Conservation (phyloP, 2,329 filamentous ascomycete species). For the Fonsecaea multimorphosa region DNA sequence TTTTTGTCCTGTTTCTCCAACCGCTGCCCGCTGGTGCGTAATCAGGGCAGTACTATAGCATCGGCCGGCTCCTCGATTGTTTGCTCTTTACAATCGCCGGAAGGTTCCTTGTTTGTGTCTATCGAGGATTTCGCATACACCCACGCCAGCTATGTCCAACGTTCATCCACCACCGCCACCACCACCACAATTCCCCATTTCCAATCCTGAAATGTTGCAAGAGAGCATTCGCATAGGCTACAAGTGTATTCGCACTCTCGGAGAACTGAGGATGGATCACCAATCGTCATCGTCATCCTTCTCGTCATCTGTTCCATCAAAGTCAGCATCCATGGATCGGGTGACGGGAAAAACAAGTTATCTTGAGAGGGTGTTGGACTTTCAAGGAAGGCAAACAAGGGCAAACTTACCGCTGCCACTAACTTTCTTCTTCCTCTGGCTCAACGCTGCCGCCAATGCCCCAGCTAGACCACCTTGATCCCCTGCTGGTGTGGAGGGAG, state of each 20-base stretch:
- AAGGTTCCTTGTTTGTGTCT: not conserved
- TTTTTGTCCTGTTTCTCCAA: not conserved
- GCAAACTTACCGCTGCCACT: slow-evolving; percentile 83
- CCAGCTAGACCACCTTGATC: slow-evolving; percentile 72
- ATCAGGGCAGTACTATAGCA: not conserved
- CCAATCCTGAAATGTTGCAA: not conserved
- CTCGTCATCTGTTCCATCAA: slow-evolving; percentile 49
- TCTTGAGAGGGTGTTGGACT: slow-evolving; percentile 11
- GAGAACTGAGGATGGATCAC: slow-evolving; percentile 40
- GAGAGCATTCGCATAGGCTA: not conserved
- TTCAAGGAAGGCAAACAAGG: not conserved
- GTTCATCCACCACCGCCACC: not conserved
- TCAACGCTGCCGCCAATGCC: slow-evolving; percentile 77
- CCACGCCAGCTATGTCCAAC: not conserved
- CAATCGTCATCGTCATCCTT: slow-evolving; percentile 56
- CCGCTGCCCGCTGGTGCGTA: not conserved
- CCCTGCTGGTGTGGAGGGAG: slow-evolving; percentile 39
- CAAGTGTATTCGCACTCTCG: not conserved
- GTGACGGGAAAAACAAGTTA: not conserved
- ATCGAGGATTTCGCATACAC: not conserved
- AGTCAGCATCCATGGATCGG: slow-evolving; percentile 39
- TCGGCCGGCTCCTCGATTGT: not conserved
- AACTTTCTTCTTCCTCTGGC: slow-evolving; percentile 90
- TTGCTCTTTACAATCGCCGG: not conserved
- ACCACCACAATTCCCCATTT: not conserved